Base-by-base conservation (phyloP, 805 yeast genomes). In the Sungouiella thailandica region DNA sequence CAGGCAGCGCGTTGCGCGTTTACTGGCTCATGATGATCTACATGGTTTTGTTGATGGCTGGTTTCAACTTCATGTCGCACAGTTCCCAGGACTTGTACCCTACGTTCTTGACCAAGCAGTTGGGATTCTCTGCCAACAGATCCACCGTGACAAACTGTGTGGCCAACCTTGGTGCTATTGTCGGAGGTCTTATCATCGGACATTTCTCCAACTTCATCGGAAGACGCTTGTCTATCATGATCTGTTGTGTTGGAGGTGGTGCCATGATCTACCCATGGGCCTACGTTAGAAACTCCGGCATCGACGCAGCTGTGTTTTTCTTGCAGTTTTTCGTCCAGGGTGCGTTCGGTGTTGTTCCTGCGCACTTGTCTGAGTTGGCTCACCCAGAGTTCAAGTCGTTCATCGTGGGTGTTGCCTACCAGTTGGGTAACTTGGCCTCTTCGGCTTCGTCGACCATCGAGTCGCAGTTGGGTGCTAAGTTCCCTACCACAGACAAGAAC, bases 61-160 rank as follows among this genome's bases (percentile, higher is more conserved):
- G 81, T 13, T 76, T 79, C 66, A 81, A 80, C 57, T 82, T 80
- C 60, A 70, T 74, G 61, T 72, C 84, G 7, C 90, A 82, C 46
- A 86, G 85, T 1, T 75, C 86, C 5, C 88, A 82, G 58, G 90
- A 82, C 54, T 60, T 82, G 50, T 78, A 71, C 55, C 85, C 87
- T 24, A 78, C 85, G 1, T 62, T 78, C 60, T 60, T 82, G 31
- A 62, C 65, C 17, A 65, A 63, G 15, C 86, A 81, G 52, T 62
- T 74, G 19, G 62, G 53, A 8, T 68, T 69, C 41, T 50, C 69
- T 17, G 43, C 52, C 3, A 60, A 81, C 50, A 60, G 65, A 13
- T 56, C 70, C 20, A 79, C 87, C 0, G 80, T 78, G 13, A 75
- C 80, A 29, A 75, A 75, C 60, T 68, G 70, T 15, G 78, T 80